A percentile compares a stretch with the other conserved stretches of the same genome.
phyloP scores from a whole-genome alignment of 2,329 filamentous ascomycete species.

The Phyllosticta citribraziliensis region DNA sequence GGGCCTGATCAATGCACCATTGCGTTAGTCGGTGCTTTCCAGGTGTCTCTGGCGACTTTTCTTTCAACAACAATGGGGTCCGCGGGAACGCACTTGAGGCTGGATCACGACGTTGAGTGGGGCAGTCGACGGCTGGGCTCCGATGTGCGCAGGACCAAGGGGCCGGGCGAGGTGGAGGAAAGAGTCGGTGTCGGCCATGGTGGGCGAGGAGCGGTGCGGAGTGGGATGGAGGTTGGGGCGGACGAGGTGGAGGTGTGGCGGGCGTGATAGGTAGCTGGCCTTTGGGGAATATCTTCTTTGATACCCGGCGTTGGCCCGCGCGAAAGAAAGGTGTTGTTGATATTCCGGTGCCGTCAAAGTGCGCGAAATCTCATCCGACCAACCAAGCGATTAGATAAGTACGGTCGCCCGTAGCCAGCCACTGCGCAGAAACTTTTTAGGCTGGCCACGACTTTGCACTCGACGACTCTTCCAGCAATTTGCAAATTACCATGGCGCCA shows the following conservation, averaged over 20 bases:
- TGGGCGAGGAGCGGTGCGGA: slow-evolving; percentile 34
- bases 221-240: background rate
- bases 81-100: slow-evolving; percentile 61
- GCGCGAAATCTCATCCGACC: slow-evolving; percentile 2
- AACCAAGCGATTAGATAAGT: slow-evolving; percentile 11
- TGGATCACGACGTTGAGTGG: slow-evolving; percentile 92
- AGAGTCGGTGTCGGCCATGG: slow-evolving; percentile 73
- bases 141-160: slow-evolving; percentile 69
- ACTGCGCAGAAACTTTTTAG: slow-evolving; percentile 3
- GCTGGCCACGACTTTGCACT: background rate
- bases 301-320: slow-evolving; percentile 10
- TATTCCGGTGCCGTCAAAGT: slow-evolving; percentile 7
- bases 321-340: slow-evolving; percentile 6
- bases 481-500: background rate
- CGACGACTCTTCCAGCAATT: background rate
- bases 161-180: slow-evolving; percentile 94
- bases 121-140: slow-evolving; percentile 75
- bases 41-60: background rate
- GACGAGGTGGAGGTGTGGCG: slow-evolving; percentile 1
- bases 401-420: background rate
- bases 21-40: background rate
- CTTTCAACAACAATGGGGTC: background rate
- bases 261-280: background rate
- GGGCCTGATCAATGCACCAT: slow-evolving; percentile 35
- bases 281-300: slow-evolving; percentile 10